These are phyloP conservation scores for Ensete glaucum DNA, from an alignment of 176 grass and related monocot genomes.

Conservation along the genomic window DNA sequence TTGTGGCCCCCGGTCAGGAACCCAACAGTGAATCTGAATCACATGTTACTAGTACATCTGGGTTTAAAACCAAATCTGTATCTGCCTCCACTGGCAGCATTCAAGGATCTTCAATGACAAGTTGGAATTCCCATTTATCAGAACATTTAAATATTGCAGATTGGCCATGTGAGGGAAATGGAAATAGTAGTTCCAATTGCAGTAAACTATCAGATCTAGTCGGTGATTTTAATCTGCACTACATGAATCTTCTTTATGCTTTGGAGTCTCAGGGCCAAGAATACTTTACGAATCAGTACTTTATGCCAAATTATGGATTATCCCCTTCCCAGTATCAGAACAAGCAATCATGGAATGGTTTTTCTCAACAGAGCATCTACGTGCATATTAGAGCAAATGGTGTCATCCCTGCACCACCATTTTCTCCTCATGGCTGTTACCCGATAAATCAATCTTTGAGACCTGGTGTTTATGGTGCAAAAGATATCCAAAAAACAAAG, in stretches of 20 bases:
- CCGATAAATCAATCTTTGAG: slow-evolving; percentile 30
- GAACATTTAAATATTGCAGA: slow-evolving; percentile 21
- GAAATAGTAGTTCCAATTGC: slow-evolving; percentile 27
- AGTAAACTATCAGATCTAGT: slow-evolving; percentile 46
- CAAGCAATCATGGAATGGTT: slow-evolving; percentile 40
- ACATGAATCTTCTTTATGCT: slow-evolving; percentile 46
- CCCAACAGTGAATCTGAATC: slow-evolving; percentile 14
- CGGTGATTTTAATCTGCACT: slow-evolving; percentile 35
- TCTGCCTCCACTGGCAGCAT: not conserved
- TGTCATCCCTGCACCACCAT: slow-evolving; percentile 22
- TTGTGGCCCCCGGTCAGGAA: slow-evolving; percentile 4
- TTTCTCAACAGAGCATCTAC: slow-evolving; percentile 33
- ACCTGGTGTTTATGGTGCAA: slow-evolving; percentile 26
- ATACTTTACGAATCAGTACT: slow-evolving; percentile 17
- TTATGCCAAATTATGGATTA: slow-evolving; percentile 28
- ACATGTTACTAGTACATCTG: not conserved
- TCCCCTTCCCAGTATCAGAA: slow-evolving; percentile 38
- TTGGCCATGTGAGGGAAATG: slow-evolving; percentile 20
- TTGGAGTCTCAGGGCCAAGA: slow-evolving; percentile 23
- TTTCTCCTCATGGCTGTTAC: slow-evolving; percentile 38
- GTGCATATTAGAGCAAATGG: slow-evolving; percentile 44
- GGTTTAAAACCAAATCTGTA: not conserved
- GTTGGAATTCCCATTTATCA: not conserved
- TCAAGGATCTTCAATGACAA: not conserved
- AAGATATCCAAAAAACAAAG: slow-evolving; percentile 44